Base-by-base conservation (phyloP, 345 rosid species). In the Raphanus raphanistrum region DNA sequence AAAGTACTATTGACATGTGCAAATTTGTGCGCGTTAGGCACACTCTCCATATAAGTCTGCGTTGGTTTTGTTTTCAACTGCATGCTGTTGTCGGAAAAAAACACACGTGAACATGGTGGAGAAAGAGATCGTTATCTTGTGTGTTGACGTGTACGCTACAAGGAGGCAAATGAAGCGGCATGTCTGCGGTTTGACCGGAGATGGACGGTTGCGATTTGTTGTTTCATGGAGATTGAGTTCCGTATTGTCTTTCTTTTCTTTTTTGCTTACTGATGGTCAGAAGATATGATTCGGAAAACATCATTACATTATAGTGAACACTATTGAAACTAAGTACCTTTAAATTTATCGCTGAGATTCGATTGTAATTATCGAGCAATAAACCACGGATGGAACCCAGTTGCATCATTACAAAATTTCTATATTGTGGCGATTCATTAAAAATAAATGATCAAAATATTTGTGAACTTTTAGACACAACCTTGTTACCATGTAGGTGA, bases 221-320 rank as follows among this genome's bases (percentile, higher is more conserved):
- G 48, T 76, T 52, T 52, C 10, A 68, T 68, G 61, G 52, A 31
- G 75, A 70, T 63, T 76, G 79, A 76, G 74, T 76, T 70, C 64
- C 43, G 75, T 76, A 33, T 50, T 62, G 52, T 35, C 6, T 35
- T 35, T 35, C 8, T 35, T 6, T 35, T 7, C n/a, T 32, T 32
- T 6, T 32, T 32, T 32, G 21, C 21, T 21, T 21, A 21, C 92
- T 85, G 79, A 92, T 91, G 68, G 63, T 16, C 27, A 3, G 48
- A 27, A 62, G 38, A 25, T 36, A 21, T 65, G 15, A 38, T 65
- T 5, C 31, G 16, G 52, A 11, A 45, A 59, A 54, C 59, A 92
- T 98, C 98, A 85, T 92, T 62, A 90, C 99, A 95, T 95, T 28
- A 96, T 92, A 90, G 76, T 16, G 21, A 25, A 12, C 48, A 25